phyloP scores from a whole-genome alignment of 2,329 filamentous ascomycete species.

The Penicillium sp. region DNA sequence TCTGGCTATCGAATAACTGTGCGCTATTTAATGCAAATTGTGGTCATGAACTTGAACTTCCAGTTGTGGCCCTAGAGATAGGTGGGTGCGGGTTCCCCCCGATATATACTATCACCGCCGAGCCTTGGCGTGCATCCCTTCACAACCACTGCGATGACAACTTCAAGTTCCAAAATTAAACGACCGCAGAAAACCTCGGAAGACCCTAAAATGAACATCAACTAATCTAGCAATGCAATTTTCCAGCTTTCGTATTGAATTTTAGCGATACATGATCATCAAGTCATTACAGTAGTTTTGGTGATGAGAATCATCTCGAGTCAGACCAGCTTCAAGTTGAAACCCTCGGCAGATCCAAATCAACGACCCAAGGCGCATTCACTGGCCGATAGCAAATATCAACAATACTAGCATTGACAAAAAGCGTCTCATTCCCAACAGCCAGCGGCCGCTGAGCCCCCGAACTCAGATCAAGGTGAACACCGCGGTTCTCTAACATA shows the following conservation, averaged over 20 bases:
- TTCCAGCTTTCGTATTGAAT: too few relatives aligned
- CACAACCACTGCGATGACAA: too few relatives aligned
- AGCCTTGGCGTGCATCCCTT: too few relatives aligned
- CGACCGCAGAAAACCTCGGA: too few relatives aligned
- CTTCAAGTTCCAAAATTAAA: too few relatives aligned
- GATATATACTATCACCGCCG: too few relatives aligned
- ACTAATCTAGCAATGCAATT: not conserved
- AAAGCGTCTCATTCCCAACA: constrained; percentile 57
- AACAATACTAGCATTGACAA: constrained; percentile 64
- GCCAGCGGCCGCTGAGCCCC: constrained; percentile 35
- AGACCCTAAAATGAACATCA: too few relatives aligned
- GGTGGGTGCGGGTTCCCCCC: too few relatives aligned
- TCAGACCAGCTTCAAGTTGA: not conserved
- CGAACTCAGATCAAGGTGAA: constrained; percentile 39
- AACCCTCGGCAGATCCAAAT: constrained; percentile 52
- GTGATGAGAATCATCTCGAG: not conserved
- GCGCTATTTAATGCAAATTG: too few relatives aligned
- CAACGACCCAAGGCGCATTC: constrained; percentile 62
- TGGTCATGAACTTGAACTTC: too few relatives aligned
- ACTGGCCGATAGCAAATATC: constrained; percentile 52
- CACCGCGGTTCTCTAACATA: constrained; percentile 37
- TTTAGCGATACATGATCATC: constrained; percentile 17
- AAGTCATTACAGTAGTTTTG: constrained; percentile 7
- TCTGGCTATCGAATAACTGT: too few relatives aligned
- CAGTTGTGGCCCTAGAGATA: too few relatives aligned